A percentile compares a stretch with the other conserved stretches of the same genome.
phyloP scores from a whole-genome alignment of 805 yeast genomes.

The Dipodascopsis uninucleata region DNA sequence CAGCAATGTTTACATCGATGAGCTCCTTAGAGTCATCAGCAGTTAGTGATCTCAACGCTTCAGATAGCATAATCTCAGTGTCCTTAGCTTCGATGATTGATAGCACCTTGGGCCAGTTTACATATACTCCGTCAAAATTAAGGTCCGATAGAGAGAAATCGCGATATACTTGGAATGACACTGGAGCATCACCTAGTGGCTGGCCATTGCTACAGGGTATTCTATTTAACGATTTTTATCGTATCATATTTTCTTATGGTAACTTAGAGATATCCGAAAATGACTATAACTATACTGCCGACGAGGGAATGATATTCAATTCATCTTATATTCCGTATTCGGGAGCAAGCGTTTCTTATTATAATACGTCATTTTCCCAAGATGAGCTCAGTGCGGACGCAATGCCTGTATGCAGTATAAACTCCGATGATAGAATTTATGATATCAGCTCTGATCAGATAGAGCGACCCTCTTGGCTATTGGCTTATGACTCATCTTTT shows the following conservation, averaged over 20 bases:
- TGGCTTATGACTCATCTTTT: slow-evolving; percentile 40
- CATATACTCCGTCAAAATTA: slow-evolving; percentile 16
- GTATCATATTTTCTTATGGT: slow-evolving; percentile 22
- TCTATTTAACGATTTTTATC: slow-evolving; percentile 9
- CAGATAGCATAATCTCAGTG: background rate
- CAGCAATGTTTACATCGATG: background rate
- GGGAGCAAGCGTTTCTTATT: slow-evolving; percentile 4
- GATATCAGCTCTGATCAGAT: background rate
- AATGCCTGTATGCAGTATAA: slow-evolving; percentile 10
- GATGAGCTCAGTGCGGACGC: slow-evolving; percentile 1
- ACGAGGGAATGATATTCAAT: slow-evolving; percentile 9
- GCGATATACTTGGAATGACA: slow-evolving; percentile 15
- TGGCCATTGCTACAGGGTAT: slow-evolving; percentile 22
- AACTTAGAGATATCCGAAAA: slow-evolving; percentile 5
- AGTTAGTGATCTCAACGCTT: background rate
- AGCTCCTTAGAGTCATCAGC: background rate
- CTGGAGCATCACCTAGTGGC: slow-evolving; percentile 14
- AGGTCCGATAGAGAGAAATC: slow-evolving; percentile 3
- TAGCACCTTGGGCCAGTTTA: slow-evolving; percentile 1
- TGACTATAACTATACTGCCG: slow-evolving; percentile 9
- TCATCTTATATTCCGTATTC: slow-evolving; percentile 11
- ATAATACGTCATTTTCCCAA: slow-evolving; percentile 6
- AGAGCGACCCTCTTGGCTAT: slow-evolving; percentile 38
- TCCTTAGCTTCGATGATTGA: slow-evolving; percentile 6
- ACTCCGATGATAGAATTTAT: background rate